phyloP scores from a whole-genome alignment of 805 yeast species.

The Monosporozyma yasuniensis region DNA sequence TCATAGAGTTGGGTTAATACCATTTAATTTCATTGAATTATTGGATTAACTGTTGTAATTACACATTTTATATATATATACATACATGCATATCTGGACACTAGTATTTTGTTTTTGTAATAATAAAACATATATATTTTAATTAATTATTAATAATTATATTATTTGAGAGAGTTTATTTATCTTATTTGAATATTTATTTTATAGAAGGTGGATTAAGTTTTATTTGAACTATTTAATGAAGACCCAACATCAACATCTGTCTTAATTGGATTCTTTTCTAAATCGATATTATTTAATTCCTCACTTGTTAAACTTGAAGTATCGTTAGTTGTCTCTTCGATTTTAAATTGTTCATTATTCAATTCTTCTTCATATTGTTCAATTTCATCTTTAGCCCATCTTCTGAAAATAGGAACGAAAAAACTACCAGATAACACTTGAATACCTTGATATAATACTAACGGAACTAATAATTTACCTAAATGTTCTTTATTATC shows the following conservation, averaged over 20 bases:
- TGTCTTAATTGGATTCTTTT: not conserved
- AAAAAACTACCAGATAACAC: slow-evolving; percentile 72
- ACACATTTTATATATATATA: no score
- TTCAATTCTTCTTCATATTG: slow-evolving; percentile 7
- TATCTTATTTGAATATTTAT: not conserved
- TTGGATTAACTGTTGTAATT: slow-evolving; percentile 3
- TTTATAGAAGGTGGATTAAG: not conserved
- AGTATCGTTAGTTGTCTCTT: slow-evolving; percentile 3
- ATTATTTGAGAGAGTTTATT: not conserved
- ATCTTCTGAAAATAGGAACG: slow-evolving; percentile 55
- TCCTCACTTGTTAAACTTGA: not conserved
- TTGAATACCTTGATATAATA: slow-evolving; percentile 80
- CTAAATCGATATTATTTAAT: not conserved
- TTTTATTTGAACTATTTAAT: not conserved
- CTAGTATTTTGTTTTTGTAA: not conserved
- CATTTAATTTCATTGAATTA: slow-evolving; percentile 20
- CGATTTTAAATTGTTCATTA: slow-evolving; percentile 3
- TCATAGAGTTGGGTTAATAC: slow-evolving; percentile 21
- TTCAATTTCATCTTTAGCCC: slow-evolving; percentile 38
- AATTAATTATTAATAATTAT: not conserved
- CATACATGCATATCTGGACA: not conserved
- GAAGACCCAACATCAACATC: not conserved
- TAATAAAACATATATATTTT: not conserved
- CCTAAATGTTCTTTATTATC: slow-evolving; percentile 53
- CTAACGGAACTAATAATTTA: slow-evolving; percentile 67